Conservation (phyloP, 2,329 filamentous ascomycete genomes). For the Botrytis elliptica region DNA sequence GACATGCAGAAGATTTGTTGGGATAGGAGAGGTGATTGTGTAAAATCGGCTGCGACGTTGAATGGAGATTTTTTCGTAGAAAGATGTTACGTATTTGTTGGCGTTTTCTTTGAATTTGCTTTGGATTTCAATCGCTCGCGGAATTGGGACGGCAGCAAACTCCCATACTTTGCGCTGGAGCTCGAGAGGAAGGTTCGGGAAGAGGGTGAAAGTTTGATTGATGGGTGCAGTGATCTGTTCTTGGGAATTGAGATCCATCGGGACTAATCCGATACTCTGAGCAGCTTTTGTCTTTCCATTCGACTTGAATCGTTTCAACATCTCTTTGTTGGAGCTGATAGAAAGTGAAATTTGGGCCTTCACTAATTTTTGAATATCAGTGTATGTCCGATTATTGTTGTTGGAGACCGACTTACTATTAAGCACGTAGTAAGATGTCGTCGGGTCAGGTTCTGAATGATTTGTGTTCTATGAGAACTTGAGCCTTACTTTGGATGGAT, state of each 20-base stretch:
- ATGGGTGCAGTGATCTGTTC: too few relatives aligned
- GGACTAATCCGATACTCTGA: neutral
- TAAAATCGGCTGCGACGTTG: neutral
- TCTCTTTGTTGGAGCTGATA: neutral
- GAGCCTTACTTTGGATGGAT: neutral
- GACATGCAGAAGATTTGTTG: neutral
- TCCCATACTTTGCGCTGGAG: neutral
- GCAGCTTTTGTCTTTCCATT: neutral
- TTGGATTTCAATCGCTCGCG: neutral
- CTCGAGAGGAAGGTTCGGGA: neutral
- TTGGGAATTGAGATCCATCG: too few relatives aligned
- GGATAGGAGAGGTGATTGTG: neutral
- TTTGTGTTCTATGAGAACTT: neutral
- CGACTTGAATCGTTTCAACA: neutral
- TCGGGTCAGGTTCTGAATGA: too few relatives aligned
- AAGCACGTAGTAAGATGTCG: neutral
- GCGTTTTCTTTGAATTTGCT: too few relatives aligned
- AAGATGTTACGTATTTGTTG: neutral
- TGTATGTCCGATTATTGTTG: neutral
- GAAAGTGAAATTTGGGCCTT: neutral
- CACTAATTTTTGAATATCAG: neutral
- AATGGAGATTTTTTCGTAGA: neutral
- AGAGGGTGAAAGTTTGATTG: neutral
- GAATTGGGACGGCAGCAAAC: neutral
- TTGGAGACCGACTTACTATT: neutral